Conservation (phyloP, 306 rosid genomes). For the Acacia acuminata region DNA sequence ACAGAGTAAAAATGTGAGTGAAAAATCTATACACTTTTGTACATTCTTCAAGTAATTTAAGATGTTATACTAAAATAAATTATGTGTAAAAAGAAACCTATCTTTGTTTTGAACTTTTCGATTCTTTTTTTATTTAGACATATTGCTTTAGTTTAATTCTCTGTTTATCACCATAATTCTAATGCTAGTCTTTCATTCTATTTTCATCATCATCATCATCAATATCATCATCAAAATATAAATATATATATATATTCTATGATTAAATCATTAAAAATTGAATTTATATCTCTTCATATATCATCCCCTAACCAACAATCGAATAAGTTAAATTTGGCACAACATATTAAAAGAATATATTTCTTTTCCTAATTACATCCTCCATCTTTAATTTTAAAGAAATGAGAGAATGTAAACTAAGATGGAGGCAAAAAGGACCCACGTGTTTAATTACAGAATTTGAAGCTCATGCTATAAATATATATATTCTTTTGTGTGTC, state of each 20-base stretch:
- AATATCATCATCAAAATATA: too few relatives aligned
- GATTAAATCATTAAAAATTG: neutral
- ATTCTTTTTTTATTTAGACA: neutral
- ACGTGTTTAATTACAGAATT: slow-evolving; percentile 65
- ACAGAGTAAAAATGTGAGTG: neutral
- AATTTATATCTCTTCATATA: too few relatives aligned
- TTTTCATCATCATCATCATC: too few relatives aligned
- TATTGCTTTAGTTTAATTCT: neutral
- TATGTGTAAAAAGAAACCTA: neutral
- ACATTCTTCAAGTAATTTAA: neutral
- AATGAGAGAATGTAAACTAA: slow-evolving; percentile 27
- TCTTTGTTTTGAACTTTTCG: neutral
- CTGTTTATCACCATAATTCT: neutral
- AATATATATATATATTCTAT: neutral
- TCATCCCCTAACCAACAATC: neutral
- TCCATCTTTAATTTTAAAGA: slow-evolving; percentile 14
- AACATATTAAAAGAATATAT: neutral
- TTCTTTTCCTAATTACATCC: neutral
- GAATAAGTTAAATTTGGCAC: neutral
- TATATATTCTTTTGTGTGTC: neutral
- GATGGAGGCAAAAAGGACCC: slow-evolving; percentile 66
- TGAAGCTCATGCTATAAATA: slow-evolving; percentile 44
- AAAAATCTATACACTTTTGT: neutral
- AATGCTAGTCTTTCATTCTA: neutral
- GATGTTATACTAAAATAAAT: neutral